Conservation (phyloP, 176 grass and related monocot species). For the sorghum (Sorghum bicolor) region DNA sequence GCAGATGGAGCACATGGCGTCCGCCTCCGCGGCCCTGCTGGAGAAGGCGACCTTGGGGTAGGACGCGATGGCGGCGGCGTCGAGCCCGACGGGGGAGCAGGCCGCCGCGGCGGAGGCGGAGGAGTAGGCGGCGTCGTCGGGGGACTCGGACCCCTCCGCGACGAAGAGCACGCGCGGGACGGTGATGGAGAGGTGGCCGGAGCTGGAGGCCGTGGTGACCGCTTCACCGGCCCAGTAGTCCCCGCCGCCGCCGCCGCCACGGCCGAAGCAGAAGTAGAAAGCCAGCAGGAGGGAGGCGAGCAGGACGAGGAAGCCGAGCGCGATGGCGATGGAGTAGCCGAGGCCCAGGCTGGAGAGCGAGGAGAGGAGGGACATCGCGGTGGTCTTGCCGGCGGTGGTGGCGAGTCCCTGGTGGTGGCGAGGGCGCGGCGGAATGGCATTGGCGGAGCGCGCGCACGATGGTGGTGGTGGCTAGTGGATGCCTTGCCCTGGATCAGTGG, state of each 20-base stretch:
- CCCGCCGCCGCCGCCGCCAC: neutral
- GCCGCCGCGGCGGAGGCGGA: constrained; percentile 30
- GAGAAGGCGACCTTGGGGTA: constrained; percentile 67
- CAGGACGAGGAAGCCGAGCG: constrained; percentile 57
- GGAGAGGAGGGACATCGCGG: constrained; percentile 37
- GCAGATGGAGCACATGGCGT: constrained; percentile 70
- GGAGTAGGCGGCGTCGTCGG: constrained; percentile 2
- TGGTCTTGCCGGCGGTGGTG: neutral
- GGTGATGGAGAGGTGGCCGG: constrained; percentile 44
- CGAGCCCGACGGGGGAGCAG: constrained; percentile 45
- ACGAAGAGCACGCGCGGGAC: constrained; percentile 80
- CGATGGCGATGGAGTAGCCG: constrained; percentile 65
- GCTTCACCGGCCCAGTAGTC: constrained; percentile 18
- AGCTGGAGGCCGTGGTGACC: constrained; percentile 30
- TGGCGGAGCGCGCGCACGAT: constrained; percentile 18
- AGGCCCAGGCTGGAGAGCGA: constrained; percentile 50
- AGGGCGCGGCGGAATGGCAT: constrained; percentile 43
- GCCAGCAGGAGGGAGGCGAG: constrained; percentile 43
- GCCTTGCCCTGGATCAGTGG: neutral
- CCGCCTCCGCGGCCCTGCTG: constrained; percentile 21
- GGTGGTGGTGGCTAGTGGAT: neutral
- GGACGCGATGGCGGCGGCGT: constrained; percentile 55
- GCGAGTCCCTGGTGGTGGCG: constrained; percentile 4
- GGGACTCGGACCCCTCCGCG: constrained; percentile 58
- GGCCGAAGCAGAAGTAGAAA: constrained; percentile 44